Percentiles rank a stretch among this genome's conserved stretches.
phyloP scores from a whole-genome alignment of 495 filamentous ascomycete genomes.

The Neurospora pannonica region DNA sequence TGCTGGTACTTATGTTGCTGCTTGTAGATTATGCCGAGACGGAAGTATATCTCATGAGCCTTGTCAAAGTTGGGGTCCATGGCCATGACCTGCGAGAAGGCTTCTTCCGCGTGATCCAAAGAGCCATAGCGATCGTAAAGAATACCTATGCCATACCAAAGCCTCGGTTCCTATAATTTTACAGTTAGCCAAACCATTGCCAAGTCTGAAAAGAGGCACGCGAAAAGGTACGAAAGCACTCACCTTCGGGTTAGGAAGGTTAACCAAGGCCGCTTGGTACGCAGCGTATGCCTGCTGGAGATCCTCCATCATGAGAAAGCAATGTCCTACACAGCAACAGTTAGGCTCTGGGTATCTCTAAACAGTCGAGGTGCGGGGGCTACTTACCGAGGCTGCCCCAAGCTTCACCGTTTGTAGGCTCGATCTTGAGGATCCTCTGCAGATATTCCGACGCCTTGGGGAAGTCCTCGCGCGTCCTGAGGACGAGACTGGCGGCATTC shows the following conservation, averaged over 20 bases:
- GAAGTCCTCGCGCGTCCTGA: constrained; percentile 87
- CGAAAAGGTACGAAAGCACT: constrained; percentile 6
- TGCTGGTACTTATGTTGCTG: constrained; percentile 91
- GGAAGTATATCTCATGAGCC: constrained; percentile 98
- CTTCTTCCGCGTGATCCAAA: constrained; percentile 94
- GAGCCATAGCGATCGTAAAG: constrained; percentile 96
- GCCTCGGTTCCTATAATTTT: constrained; percentile 78
- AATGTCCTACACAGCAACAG: constrained; percentile 56
- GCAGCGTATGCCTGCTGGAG: constrained; percentile 96
- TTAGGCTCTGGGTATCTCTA: not conserved
- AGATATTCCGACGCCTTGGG: constrained; percentile 90
- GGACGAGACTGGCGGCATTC: constrained; percentile 85
- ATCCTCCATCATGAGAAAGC: constrained; percentile 99
- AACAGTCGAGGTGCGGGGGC: not conserved
- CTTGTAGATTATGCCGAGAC: constrained; percentile 98
- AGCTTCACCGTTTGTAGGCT: constrained; percentile 81
- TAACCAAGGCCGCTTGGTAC: constrained; percentile 90
- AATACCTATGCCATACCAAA: constrained; percentile 99
- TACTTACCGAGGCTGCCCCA: constrained; percentile 85
- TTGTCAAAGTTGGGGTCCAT: constrained; percentile 99
- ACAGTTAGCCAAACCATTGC: not conserved
- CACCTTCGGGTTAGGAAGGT: constrained; percentile 91
- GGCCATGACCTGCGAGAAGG: constrained; percentile 97
- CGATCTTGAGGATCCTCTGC: constrained; percentile 82
- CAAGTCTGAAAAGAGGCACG: not conserved